phyloP scores from a whole-genome alignment of 495 filamentous ascomycete genomes.

The Daldinia grandis region DNA sequence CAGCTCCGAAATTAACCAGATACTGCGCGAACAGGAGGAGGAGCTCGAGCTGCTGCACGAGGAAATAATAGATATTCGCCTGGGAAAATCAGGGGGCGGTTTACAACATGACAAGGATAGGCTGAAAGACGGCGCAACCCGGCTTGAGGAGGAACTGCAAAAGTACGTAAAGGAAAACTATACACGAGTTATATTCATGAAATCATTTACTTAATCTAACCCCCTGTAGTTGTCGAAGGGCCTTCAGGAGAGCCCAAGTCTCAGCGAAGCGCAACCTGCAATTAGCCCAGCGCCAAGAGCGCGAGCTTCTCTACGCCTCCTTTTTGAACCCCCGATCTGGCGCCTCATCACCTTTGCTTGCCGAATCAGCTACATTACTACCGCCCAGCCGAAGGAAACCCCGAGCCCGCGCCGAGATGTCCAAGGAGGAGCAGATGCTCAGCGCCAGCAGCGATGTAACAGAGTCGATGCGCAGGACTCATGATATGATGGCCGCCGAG shows the following conservation, averaged over 20 bases:
- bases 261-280: conserved; percentile 80
- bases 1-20: conserved; percentile 79
- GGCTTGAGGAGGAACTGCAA: conserved; percentile 73
- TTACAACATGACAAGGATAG: conserved; percentile 65
- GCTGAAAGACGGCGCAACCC: conserved; percentile 67
- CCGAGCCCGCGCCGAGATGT: conserved; percentile 32
- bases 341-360: conserved; percentile 43
- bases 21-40: conserved; percentile 83
- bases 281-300: conserved; percentile 75
- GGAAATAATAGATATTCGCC: conserved; percentile 74
- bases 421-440: conserved; percentile 71
- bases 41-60: conserved; percentile 83
- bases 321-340: conserved; percentile 54
- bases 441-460: conserved; percentile 86
- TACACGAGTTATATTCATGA: conserved; percentile 4
- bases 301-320: conserved; percentile 77
- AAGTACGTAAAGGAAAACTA: conserved; percentile 55
- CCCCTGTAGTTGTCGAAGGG: conserved; percentile 66
- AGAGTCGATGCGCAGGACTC: conserved; percentile 80
- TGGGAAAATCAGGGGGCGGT: conserved; percentile 52
- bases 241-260: conserved; percentile 87
- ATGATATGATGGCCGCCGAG: conserved; percentile 82
- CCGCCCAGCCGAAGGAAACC: conserved; percentile 34
- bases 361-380: conserved; percentile 31
- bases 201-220: conserved; percentile 23